Evolutionary conservation across 495 filamentous ascomycete species (phyloP).

Genomic region (Penicillium salamii): DNA sequence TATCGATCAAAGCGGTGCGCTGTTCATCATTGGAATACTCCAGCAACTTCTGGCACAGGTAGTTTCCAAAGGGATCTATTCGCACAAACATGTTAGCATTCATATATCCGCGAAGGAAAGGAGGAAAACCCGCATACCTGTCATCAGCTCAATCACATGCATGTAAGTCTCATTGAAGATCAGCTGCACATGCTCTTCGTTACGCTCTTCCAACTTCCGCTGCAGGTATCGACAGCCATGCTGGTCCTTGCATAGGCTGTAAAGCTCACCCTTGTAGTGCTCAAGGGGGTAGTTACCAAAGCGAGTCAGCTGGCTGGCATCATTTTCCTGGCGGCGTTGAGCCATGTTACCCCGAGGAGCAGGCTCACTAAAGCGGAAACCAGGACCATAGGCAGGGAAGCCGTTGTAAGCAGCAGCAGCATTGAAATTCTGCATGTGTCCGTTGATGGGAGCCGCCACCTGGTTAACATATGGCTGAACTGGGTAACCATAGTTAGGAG

Average conservation of each 20-base stretch:
- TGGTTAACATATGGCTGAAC: slow-evolving; percentile 33
- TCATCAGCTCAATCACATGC: slow-evolving; percentile 96
- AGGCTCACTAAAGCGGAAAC: slow-evolving; percentile 35
- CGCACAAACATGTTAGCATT: slow-evolving; percentile 5
- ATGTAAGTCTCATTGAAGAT: slow-evolving; percentile 91
- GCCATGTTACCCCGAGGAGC: slow-evolving; percentile 20
- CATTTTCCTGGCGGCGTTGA: slow-evolving; percentile 33
- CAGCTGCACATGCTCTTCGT: slow-evolving; percentile 76
- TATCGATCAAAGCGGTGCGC: slow-evolving; percentile 86
- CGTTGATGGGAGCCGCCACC: slow-evolving; percentile 20
- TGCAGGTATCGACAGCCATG: slow-evolving; percentile 94
- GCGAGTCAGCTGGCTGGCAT: slow-evolving; percentile 49
- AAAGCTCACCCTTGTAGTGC: slow-evolving; percentile 74
- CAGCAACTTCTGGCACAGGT: slow-evolving; percentile 93
- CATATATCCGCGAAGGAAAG: background rate
- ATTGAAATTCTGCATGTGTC: slow-evolving; percentile 25
- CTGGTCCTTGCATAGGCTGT: slow-evolving; percentile 90
- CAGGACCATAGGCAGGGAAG: slow-evolving; percentile 26
- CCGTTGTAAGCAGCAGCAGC: slow-evolving; percentile 12
- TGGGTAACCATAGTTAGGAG: slow-evolving; percentile 30
- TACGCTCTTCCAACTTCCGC: slow-evolving; percentile 92
- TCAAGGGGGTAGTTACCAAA: slow-evolving; percentile 79
- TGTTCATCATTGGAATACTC: slow-evolving; percentile 92
- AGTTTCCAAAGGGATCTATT: slow-evolving; percentile 94
- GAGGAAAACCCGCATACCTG: slow-evolving; percentile 47